Percentiles rank a stretch among this genome's conserved stretches.
Conservation (phyloP, 257 asterid species). For the Solanum clarkiae region DNA sequence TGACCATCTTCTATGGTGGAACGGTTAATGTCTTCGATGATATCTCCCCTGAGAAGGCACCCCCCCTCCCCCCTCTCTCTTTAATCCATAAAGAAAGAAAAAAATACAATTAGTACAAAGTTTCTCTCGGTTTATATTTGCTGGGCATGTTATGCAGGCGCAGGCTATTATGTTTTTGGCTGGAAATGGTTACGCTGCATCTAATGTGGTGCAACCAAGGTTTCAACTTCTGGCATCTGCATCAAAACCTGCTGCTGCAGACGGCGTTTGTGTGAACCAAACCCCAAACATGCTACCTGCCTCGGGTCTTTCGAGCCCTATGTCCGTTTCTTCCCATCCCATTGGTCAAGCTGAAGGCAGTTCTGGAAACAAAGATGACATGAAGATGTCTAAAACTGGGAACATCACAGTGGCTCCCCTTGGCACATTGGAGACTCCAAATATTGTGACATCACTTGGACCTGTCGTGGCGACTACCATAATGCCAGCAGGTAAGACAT, state of each 20-base stretch:
- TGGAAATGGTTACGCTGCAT: conserved; percentile 22
- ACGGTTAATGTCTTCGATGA: conserved; percentile 54
- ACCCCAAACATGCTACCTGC: conserved; percentile 14
- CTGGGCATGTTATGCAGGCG: conserved; percentile 34
- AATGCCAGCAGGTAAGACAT: conserved; percentile 32
- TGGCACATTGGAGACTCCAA: conserved; percentile 34
- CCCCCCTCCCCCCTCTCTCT: neutral
- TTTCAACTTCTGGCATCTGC: conserved; percentile 29
- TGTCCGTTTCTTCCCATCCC: conserved; percentile 54
- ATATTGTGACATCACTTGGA: conserved; percentile 24
- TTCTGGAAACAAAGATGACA: conserved; percentile 21
- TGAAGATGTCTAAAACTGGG: conserved; percentile 18
- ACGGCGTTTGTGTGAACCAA: conserved; percentile 24
- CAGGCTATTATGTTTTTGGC: conserved; percentile 77
- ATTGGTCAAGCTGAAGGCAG: conserved; percentile 22
- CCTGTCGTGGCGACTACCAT: conserved; percentile 31
- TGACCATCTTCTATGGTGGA: conserved; percentile 77
- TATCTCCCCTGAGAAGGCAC: conserved; percentile 75
- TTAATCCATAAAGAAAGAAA: neutral
- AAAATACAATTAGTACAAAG: neutral
- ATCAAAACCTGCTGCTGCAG: conserved; percentile 26
- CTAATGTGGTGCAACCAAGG: conserved; percentile 30
- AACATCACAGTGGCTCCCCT: conserved; percentile 13
- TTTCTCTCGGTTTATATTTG: neutral
- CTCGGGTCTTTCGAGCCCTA: conserved; percentile 49